Evolutionary conservation across 164 flowering plant species (phyloP).

Genomic region (Sedum album): DNA sequence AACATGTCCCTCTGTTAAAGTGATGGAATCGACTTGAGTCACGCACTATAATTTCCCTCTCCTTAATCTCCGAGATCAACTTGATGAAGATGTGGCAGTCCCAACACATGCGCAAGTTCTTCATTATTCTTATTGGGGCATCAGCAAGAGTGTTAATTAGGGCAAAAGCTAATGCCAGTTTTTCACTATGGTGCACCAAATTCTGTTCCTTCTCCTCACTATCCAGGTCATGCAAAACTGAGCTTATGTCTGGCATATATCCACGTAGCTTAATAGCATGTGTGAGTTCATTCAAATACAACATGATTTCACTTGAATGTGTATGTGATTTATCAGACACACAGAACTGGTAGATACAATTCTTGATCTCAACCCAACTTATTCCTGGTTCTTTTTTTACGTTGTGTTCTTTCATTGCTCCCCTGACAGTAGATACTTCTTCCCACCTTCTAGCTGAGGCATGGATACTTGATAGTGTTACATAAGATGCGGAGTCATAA

Average conservation of each 20-base stretch:
- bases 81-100: constrained; percentile 69
- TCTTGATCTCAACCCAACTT: constrained; percentile 74
- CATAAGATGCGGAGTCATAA: constrained; percentile 55
- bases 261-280: constrained; percentile 40
- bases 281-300: constrained; percentile 40
- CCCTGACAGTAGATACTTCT: constrained; percentile 48
- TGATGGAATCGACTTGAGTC: constrained; percentile 73
- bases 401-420: constrained; percentile 44
- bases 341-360: constrained; percentile 22
- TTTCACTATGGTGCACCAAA: constrained; percentile 62
- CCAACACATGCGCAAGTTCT: constrained; percentile 57
- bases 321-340: constrained; percentile 50
- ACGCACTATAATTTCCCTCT: constrained; percentile 53
- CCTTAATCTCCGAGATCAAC: constrained; percentile 36
- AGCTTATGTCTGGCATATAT: constrained; percentile 27
- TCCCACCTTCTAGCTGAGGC: constrained; percentile 55
- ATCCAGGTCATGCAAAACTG: constrained; percentile 23
- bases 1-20: constrained; percentile 58
- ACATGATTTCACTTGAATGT: constrained; percentile 33
- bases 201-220: constrained; percentile 38
- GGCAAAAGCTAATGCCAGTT: constrained; percentile 63
- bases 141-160: constrained; percentile 37
- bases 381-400: constrained; percentile 62
- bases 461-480: constrained; percentile 53
- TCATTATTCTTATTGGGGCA: constrained; percentile 56